Evolutionary conservation across 2,329 filamentous ascomycete genomes (phyloP).

Genomic region (Daldinia sp.): DNA sequence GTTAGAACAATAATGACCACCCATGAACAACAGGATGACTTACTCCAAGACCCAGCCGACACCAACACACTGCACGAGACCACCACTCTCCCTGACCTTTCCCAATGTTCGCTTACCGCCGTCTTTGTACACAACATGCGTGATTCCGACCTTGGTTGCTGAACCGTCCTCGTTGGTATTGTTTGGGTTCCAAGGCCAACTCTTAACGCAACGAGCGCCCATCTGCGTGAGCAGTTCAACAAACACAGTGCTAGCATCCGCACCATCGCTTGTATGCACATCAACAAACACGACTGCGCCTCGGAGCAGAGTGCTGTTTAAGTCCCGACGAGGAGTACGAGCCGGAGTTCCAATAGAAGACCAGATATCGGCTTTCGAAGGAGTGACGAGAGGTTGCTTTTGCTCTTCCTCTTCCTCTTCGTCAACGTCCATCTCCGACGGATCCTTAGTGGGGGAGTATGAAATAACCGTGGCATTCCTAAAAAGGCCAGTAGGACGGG

Average conservation of each 20-base stretch:
- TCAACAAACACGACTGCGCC: conserved; percentile 85
- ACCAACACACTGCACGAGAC: conserved; percentile 84
- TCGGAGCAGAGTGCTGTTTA: conserved; percentile 64
- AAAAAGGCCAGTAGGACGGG: conserved; percentile 53
- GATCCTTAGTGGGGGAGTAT: conserved; percentile 60
- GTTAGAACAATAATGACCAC: conserved; percentile 42
- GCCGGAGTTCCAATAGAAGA: conserved; percentile 64
- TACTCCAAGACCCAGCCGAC: conserved; percentile 90
- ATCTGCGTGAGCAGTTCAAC: conserved; percentile 80
- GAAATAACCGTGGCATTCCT: conserved; percentile 63
- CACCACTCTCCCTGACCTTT: conserved; percentile 76
- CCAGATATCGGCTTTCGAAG: conserved; percentile 61
- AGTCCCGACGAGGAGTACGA: conserved; percentile 62
- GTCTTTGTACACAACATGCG: conserved; percentile 91
- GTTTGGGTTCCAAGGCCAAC: conserved; percentile 75
- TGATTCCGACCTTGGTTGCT: conserved; percentile 73
- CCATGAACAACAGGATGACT: conserved; percentile 49
- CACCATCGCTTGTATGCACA: conserved; percentile 82
- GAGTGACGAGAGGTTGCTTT: conserved; percentile 51
- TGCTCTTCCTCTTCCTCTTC: conserved; percentile 35
- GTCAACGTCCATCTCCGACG: conserved; percentile 43
- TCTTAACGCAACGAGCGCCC: conserved; percentile 80
- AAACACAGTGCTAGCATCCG: conserved; percentile 82
- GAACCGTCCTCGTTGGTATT: conserved; percentile 49
- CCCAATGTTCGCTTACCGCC: conserved; percentile 82